Conservation (phyloP, 805 yeast genomes). For the Candida manassasensis region DNA sequence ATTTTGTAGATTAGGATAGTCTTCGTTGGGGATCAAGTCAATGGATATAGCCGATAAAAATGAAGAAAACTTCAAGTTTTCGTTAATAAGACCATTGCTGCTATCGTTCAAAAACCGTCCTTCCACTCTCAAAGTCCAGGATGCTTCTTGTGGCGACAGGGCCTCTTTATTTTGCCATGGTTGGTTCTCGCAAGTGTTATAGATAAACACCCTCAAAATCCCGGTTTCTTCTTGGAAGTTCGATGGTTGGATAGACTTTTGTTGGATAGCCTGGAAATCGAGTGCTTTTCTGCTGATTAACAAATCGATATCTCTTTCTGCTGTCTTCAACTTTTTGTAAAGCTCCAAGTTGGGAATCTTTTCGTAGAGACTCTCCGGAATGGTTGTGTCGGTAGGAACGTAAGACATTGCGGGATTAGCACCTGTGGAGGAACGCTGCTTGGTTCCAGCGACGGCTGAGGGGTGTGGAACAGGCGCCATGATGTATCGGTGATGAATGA, state of each 20-base stretch:
- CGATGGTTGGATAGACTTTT: conserved; percentile 35
- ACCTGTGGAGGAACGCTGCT: conserved; percentile 27
- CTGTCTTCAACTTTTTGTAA: conserved; percentile 66
- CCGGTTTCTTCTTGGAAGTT: conserved; percentile 45
- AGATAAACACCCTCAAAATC: conserved; percentile 71
- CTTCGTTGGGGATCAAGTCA: conserved; percentile 52
- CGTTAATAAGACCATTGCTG: no score
- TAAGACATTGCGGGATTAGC: conserved; percentile 38
- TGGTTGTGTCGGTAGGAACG: conserved; percentile 38
- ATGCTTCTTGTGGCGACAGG: conserved; percentile 42
- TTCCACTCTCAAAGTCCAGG: conserved; percentile 86
- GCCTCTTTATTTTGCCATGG: conserved; percentile 63
- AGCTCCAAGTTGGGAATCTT: conserved; percentile 66
- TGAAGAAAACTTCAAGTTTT: conserved; percentile 58
- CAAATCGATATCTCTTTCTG: conserved; percentile 80
- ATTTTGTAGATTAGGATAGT: conserved; percentile 31
- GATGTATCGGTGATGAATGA: neutral
- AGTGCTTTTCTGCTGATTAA: conserved; percentile 76
- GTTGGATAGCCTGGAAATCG: conserved; percentile 69
- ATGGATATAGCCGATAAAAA: conserved; percentile 81
- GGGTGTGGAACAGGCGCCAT: conserved; percentile 9
- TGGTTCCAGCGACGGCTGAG: conserved; percentile 17
- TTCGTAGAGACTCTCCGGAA: conserved; percentile 33
- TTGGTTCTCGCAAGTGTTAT: conserved; percentile 79
- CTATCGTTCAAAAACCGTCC: conserved; percentile 66